A percentile compares a stretch with the other conserved stretches of the same genome.
phyloP scores from a whole-genome alignment of 2,329 filamentous ascomycete genomes.

The Teratosphaeria epicoccoides region DNA sequence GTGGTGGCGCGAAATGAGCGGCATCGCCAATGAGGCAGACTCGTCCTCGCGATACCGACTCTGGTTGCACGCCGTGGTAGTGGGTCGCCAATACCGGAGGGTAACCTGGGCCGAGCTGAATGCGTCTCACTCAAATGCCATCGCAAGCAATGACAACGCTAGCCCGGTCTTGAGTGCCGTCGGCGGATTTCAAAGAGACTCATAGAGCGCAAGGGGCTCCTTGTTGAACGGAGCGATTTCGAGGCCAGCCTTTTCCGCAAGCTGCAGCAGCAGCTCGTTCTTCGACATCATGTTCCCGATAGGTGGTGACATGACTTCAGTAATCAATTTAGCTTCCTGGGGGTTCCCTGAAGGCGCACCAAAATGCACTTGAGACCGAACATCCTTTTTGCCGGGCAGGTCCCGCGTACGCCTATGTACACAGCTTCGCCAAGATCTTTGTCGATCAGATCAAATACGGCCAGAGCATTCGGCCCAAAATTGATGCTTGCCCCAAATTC shows the following conservation, averaged over 20 bases:
- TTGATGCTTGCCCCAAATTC: conserved; percentile 50
- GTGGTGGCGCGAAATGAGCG: conserved; percentile 53
- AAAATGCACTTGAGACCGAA: conserved; percentile 32
- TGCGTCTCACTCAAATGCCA: conserved; percentile 48
- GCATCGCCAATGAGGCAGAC: conserved; percentile 56
- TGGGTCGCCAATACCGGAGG: conserved; percentile 40
- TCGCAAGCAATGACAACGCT: conserved; percentile 50
- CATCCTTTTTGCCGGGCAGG: conserved; percentile 22
- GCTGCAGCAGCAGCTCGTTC: conserved; percentile 30
- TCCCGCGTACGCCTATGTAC: conserved; percentile 30
- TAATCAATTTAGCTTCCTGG: conserved; percentile 18
- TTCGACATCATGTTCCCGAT: conserved; percentile 27
- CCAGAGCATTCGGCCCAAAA: conserved; percentile 64
- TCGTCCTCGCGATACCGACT: conserved; percentile 29
- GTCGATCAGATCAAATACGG: conserved; percentile 78
- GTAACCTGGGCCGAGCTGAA: conserved; percentile 41
- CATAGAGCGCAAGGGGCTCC: conserved; percentile 16
- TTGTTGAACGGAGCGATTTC: conserved; percentile 12
- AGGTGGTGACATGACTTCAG: conserved; percentile 19
- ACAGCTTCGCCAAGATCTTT: conserved; percentile 28
- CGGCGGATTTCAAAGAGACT: conserved; percentile 30
- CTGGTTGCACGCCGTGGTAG: conserved; percentile 28
- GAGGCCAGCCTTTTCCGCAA: conserved; percentile 27
- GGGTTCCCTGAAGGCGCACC: conserved; percentile 18
- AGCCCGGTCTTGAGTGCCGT: conserved; percentile 35